Evolutionary conservation across 2,329 filamentous ascomycete species (phyloP).

Genomic region (Trichoderma sp.): DNA sequence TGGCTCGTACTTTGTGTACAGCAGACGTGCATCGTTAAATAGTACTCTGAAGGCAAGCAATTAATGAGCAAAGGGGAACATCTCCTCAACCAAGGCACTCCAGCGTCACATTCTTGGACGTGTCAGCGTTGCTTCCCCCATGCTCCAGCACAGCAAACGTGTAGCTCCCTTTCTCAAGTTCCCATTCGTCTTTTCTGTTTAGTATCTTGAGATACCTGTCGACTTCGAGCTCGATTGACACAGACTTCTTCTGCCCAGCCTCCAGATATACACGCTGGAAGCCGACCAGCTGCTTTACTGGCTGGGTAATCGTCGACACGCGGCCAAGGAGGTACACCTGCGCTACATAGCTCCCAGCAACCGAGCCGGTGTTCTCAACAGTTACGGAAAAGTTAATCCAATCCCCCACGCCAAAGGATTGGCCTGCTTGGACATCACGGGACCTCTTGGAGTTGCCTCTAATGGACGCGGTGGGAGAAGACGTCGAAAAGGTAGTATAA

Average conservation of each 20-base stretch:
- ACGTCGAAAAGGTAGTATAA: constrained; percentile 22
- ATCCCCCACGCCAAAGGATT: constrained; percentile 18
- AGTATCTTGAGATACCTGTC: constrained; percentile 26
- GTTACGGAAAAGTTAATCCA: constrained; percentile 17
- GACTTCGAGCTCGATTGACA: constrained; percentile 15
- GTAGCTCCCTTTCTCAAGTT: constrained; percentile 25
- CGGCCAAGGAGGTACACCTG: constrained; percentile 24
- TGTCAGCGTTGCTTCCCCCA: constrained; percentile 16
- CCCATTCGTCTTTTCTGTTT: constrained; percentile 21
- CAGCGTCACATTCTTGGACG: constrained; percentile 23
- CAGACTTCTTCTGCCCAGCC: constrained; percentile 18
- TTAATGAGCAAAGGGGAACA: too few relatives aligned
- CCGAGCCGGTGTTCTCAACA: constrained; percentile 18
- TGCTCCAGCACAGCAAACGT: constrained; percentile 26
- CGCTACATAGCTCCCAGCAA: constrained; percentile 24
- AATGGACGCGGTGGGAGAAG: constrained; percentile 17
- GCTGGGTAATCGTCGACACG: constrained; percentile 23
- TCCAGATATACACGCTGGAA: constrained; percentile 27
- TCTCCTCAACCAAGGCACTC: constrained; percentile 3
- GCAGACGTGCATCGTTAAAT: too few relatives aligned
- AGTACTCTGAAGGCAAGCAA: too few relatives aligned
- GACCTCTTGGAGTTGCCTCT: neutral
- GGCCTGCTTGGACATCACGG: neutral
- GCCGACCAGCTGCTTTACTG: constrained; percentile 24
- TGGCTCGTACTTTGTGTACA: too few relatives aligned